Evolutionary conservation across 208 protist genomes (phyloP), one percentile per base, ranked within the genome.

Genomic region (Leishmania major): DNA sequence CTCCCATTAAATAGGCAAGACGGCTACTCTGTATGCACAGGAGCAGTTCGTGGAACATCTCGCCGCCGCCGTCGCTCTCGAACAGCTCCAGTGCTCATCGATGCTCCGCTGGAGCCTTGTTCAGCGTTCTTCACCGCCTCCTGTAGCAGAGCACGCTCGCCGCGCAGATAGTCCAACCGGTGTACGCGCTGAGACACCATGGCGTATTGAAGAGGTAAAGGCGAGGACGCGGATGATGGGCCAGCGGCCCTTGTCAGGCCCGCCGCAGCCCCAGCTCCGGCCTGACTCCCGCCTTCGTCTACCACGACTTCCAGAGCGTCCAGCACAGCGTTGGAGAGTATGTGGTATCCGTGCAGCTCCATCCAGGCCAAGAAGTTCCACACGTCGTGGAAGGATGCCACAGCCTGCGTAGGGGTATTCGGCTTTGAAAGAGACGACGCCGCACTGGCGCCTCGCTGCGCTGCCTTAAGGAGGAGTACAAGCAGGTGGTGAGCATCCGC

Each of bases 361-460:
- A 95, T 91, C 91, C 91, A 95, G 10, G 91, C 83, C 60, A 95
- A 84, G 83, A 88, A 93, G 53, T 82, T 45, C 91, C 91, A 95
- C 71, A 95, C 84, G 37, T 86, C 86, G 19, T 64, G 19, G 78
- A 80, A 89, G 19, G 77, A 80, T 25, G 80, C 73, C 7, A 59
- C 73, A 22, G 78, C 72, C 25, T 81, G 31, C 31, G 64, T 10
- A 17, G 53, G 15, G 45, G 13, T 31, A 45, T 17, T 55, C 15
- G 47, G 11, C 22, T n/a, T 10, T 15, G 43, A 37, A 40, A 45
- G 11, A 6, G 82, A 64, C 5, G 81, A 17, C 1, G 74, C 6
- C n/a, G 45, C 76, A 7, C 53, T 53, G 28, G 47, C 45, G 2
- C 69, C 71, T 25, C 77, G 75, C 76, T 85, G 81, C 1, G 81